Evolutionary conservation across 1,139 yeast genomes (phyloP).

Genomic region (Blastobotrys raffinosifermentans): DNA sequence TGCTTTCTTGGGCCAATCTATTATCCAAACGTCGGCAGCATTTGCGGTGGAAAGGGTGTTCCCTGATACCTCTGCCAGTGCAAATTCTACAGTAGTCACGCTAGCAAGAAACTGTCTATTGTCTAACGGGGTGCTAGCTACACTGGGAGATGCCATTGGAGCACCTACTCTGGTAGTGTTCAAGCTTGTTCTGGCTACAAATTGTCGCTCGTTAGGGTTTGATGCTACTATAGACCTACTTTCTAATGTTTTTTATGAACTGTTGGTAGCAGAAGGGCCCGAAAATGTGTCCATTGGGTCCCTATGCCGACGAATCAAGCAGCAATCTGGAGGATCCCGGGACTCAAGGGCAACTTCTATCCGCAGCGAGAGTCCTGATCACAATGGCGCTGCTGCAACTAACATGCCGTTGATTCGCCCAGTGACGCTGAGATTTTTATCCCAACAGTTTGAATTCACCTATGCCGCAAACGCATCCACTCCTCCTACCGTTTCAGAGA

Average conservation of each 20-base stretch:
- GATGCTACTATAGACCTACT: constrained; percentile 56
- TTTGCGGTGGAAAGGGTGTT: constrained; percentile 54
- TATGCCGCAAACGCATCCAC: constrained; percentile 56
- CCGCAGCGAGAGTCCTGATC: not conserved
- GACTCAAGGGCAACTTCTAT: too few relatives aligned
- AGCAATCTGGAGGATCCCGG: constrained; percentile 2
- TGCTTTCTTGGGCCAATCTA: constrained; percentile 52
- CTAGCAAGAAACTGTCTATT: too few relatives aligned
- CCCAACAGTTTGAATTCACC: constrained; percentile 46
- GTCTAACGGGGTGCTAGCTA: constrained; percentile 14
- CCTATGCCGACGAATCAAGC: too few relatives aligned
- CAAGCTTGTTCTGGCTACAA: constrained; percentile 58
- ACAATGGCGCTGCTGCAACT: not conserved
- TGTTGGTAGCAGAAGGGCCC: constrained; percentile 53
- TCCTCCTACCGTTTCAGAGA: constrained; percentile 62
- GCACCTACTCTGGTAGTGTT: constrained; percentile 47
- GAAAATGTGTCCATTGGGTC: too few relatives aligned
- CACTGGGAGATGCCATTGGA: constrained; percentile 29
- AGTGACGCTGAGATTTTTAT: constrained; percentile 42
- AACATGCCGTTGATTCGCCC: constrained; percentile 22
- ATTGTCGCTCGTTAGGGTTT: constrained; percentile 76
- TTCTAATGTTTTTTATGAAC: constrained; percentile 60
- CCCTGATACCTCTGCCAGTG: constrained; percentile 1
- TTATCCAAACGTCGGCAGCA: constrained; percentile 50
- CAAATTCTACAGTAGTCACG: too few relatives aligned